phyloP scores from a whole-genome alignment of 352 stramenopile genomes.

The Phytophthora macrochlamydospora region DNA sequence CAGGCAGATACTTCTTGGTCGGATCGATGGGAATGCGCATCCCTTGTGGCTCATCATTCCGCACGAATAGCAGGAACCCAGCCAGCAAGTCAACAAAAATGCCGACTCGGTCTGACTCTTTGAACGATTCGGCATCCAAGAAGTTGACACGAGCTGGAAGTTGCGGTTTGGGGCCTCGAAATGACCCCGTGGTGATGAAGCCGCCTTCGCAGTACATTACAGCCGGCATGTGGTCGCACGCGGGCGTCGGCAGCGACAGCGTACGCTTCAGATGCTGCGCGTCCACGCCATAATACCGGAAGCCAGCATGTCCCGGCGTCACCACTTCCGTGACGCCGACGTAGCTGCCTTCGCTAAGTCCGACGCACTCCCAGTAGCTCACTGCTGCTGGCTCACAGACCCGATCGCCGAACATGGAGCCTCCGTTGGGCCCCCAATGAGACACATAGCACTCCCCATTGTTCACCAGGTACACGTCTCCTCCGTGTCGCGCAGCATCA shows the following conservation, averaged over 20 bases:
- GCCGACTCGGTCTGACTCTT: constrained; percentile 58
- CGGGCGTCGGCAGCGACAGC: constrained; percentile 52
- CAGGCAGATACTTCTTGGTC: constrained; percentile 48
- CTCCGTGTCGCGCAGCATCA: constrained; percentile 38
- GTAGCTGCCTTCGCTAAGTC: constrained; percentile 68
- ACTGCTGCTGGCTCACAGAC: constrained; percentile 39
- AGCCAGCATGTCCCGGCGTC: constrained; percentile 35
- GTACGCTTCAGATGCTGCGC: constrained; percentile 48
- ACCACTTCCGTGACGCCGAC: constrained; percentile 53
- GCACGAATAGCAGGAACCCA: constrained; percentile 57
- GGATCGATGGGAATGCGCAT: constrained; percentile 49
- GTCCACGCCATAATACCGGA: constrained; percentile 45
- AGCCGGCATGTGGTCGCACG: constrained; percentile 71
- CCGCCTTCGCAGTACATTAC: constrained; percentile 77
- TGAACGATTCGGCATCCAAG: constrained; percentile 54
- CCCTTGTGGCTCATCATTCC: constrained; percentile 48
- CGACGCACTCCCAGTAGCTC: constrained; percentile 76
- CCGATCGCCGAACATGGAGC: constrained; percentile 60
- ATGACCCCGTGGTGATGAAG: constrained; percentile 73
- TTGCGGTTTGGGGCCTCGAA: constrained; percentile 53
- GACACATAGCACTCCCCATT: constrained; percentile 40
- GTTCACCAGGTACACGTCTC: constrained; percentile 52
- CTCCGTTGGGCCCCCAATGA: constrained; percentile 47
- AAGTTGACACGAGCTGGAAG: constrained; percentile 47
- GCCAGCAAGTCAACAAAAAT: constrained; percentile 63